Conservation (phyloP, 2,329 filamentous ascomycete genomes). For the Sporothrix globosa region DNA sequence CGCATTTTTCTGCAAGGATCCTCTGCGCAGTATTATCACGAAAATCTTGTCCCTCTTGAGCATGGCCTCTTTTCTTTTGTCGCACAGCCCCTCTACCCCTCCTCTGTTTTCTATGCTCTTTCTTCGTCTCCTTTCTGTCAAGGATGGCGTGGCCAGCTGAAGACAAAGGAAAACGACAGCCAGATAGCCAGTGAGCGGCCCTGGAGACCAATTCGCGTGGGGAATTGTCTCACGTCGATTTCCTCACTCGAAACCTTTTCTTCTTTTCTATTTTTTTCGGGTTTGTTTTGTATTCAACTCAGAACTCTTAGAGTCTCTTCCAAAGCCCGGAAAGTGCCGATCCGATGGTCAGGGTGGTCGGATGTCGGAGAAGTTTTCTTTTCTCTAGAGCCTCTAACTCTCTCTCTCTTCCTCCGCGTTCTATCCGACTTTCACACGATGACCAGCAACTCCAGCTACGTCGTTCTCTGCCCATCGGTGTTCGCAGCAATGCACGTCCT, state of each 20-base stretch:
- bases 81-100: neutral
- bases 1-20: neutral
- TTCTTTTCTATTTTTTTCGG: no score
- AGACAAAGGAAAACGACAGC: neutral
- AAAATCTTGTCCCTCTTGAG: constrained; percentile 11
- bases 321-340: constrained; percentile 6
- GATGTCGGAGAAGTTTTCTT: neutral
- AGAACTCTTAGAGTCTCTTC: neutral
- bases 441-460: no score
- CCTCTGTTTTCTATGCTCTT: neutral
- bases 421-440: no score
- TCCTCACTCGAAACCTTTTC: no score
- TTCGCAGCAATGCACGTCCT: neutral
- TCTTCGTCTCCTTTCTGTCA: neutral
- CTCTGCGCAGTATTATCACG: neutral
- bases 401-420: neutral
- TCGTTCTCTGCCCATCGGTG: no score
- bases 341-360: constrained; percentile 18
- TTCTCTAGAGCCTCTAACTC: neutral
- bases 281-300: no score
- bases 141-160: constrained; percentile 21
- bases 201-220: neutral
- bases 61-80: neutral
- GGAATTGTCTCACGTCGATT: neutral
- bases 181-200: constrained; percentile 9